Conservation (phyloP, 176 grass and related monocot genomes). For the Pontederia paniculata region DNA sequence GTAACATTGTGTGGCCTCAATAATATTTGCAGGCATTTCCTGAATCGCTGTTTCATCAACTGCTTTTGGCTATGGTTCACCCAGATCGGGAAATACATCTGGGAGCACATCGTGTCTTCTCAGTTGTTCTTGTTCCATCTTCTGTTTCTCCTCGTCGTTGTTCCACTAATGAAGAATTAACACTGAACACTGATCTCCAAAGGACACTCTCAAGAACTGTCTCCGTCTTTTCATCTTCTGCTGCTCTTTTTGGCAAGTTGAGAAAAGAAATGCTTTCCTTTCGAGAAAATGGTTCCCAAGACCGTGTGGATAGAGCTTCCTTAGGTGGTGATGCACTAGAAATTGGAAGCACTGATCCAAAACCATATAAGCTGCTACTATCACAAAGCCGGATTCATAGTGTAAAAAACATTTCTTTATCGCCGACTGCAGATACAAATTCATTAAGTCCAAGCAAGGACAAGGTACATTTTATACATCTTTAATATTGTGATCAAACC, state of each 20-base stretch:
- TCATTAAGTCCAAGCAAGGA: constrained; percentile 26
- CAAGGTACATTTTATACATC: constrained; percentile 26
- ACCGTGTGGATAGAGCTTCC: constrained; percentile 33
- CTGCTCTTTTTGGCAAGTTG: constrained; percentile 90
- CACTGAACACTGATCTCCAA: constrained; percentile 35
- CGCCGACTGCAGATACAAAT: constrained; percentile 28
- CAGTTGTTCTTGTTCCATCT: constrained; percentile 88
- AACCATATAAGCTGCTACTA: constrained; percentile 46
- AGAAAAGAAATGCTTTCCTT: constrained; percentile 65
- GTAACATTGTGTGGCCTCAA: neutral
- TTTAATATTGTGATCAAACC: constrained; percentile 7
- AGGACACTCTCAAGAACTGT: constrained; percentile 68
- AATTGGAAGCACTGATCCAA: constrained; percentile 30
- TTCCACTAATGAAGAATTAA: constrained; percentile 16
- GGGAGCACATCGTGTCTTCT: constrained; percentile 75
- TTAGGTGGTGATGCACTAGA: constrained; percentile 38
- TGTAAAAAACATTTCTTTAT: constrained; percentile 23
- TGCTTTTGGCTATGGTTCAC: constrained; percentile 77
- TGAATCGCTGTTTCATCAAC: constrained; percentile 85
- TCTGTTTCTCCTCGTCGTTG: constrained; percentile 56
- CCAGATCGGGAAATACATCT: constrained; percentile 76
- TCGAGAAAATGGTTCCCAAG: constrained; percentile 28
- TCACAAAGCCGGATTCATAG: constrained; percentile 39
- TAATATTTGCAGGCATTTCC: constrained; percentile 62
- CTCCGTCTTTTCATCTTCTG: constrained; percentile 94